These are phyloP conservation scores for Chalciporus chontae DNA, from an alignment of 768 basidiomycete genomes.

Conservation along the genomic window DNA sequence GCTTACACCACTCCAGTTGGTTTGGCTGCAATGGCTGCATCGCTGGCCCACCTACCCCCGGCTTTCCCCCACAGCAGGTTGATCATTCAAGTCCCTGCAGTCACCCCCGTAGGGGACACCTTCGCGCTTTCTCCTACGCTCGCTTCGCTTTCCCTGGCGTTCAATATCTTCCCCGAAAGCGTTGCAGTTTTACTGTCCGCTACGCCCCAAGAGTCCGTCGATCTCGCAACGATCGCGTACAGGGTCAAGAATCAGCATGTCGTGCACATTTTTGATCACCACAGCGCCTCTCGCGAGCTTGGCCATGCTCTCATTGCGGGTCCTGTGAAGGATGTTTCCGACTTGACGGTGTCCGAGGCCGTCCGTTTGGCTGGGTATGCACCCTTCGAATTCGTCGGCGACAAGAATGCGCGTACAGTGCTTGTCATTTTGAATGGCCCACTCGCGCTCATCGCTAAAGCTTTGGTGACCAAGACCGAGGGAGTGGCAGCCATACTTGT, in stretches of 20 bases:
- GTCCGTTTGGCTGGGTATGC: conserved; percentile 59
- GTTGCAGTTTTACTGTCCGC: conserved; percentile 78
- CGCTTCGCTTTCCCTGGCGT: conserved; percentile 57
- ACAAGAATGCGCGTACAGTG: conserved; percentile 56
- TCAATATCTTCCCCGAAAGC: conserved; percentile 59
- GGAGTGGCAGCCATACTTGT: conserved; percentile 68
- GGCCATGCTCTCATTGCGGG: conserved; percentile 49
- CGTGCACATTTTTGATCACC: conserved; percentile 89
- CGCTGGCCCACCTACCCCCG: conserved; percentile 67
- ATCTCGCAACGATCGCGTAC: conserved; percentile 77
- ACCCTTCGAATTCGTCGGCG: conserved; percentile 77
- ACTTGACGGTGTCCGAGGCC: conserved; percentile 42
- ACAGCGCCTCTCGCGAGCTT: conserved; percentile 72
- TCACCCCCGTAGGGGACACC: conserved; percentile 59
- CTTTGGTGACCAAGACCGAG: conserved; percentile 38
- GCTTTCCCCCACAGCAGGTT: conserved; percentile 63
- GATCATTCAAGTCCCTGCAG: conserved; percentile 79
- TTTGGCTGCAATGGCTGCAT: conserved; percentile 77
- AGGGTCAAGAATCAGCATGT: conserved; percentile 62
- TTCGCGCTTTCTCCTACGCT: conserved; percentile 78
- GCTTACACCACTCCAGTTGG: conserved; percentile 84
- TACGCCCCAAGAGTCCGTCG: conserved; percentile 77
- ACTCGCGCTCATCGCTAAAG: conserved; percentile 60
- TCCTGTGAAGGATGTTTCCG: conserved; percentile 27
- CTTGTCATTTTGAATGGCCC: conserved; percentile 76